phyloP scores from a whole-genome alignment of 176 grass and related monocot species.

The Luzula sylvatica region DNA sequence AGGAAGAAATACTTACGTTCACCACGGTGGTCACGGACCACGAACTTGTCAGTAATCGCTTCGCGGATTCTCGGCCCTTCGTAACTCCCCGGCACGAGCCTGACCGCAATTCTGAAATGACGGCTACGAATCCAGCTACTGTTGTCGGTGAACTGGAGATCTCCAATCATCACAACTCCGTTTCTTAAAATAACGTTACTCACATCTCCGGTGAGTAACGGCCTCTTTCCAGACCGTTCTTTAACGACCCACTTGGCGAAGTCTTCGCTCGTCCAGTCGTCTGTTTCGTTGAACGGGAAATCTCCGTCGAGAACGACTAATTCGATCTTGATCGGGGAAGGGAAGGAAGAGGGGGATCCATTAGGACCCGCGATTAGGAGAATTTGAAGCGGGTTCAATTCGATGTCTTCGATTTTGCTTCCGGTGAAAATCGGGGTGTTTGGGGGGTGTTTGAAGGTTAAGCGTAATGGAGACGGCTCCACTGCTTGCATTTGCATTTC shows the following conservation, averaged over 20 bases:
- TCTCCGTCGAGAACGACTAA: constrained; percentile 60
- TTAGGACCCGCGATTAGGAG: constrained; percentile 27
- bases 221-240: constrained; percentile 63
- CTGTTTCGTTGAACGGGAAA: constrained; percentile 29
- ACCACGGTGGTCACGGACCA: constrained; percentile 71
- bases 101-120: constrained; percentile 62
- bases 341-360: background rate
- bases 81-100: constrained; percentile 23
- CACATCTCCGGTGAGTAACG: constrained; percentile 68
- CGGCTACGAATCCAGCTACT: constrained; percentile 74
- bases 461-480: constrained; percentile 19
- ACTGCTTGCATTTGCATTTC: constrained; percentile 6
- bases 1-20: constrained; percentile 37
- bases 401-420: constrained; percentile 50
- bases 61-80: constrained; percentile 41
- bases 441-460: constrained; percentile 39
- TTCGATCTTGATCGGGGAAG: constrained; percentile 48
- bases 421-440: constrained; percentile 56
- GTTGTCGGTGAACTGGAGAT: constrained; percentile 90
- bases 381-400: constrained; percentile 37
- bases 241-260: constrained; percentile 42
- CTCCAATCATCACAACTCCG: constrained; percentile 24
- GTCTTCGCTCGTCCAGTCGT: constrained; percentile 37
- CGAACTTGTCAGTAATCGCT: constrained; percentile 59
- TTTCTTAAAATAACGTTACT: constrained; percentile 35